Conservation (phyloP, 164 flowering plant species). For the Piper betle region DNA sequence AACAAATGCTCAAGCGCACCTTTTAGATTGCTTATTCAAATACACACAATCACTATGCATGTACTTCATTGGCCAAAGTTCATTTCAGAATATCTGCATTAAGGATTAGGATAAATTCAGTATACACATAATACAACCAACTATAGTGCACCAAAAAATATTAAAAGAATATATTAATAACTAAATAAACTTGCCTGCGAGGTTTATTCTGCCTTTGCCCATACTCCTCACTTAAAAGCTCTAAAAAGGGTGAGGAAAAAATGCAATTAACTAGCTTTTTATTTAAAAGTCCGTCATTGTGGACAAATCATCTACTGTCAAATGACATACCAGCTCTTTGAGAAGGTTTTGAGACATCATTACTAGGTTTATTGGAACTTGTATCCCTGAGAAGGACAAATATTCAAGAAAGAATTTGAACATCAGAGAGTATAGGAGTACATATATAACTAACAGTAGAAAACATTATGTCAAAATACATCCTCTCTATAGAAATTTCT, state of each 20-base stretch:
- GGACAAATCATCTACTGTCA: neutral
- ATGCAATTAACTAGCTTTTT: neutral
- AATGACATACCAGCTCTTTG: constrained; percentile 53
- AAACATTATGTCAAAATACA: too few relatives aligned
- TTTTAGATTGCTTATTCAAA: constrained; percentile 36
- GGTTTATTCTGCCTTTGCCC: constrained; percentile 87
- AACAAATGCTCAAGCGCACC: constrained; percentile 8
- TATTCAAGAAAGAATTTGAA: neutral
- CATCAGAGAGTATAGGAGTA: neutral
- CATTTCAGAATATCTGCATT: constrained; percentile 87
- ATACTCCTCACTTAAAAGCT: constrained; percentile 55
- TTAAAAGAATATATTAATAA: too few relatives aligned
- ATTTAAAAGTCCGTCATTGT: neutral
- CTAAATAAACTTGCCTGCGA: constrained; percentile 51
- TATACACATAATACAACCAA: neutral
- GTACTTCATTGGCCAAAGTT: constrained; percentile 73
- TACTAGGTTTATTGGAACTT: constrained; percentile 25
- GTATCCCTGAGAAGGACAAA: constrained; percentile 46
- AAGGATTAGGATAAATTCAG: neutral
- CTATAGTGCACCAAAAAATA: neutral
- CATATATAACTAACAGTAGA: too few relatives aligned
- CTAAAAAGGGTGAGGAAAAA: constrained; percentile 23
- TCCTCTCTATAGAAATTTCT: too few relatives aligned
- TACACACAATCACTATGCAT: constrained; percentile 17
- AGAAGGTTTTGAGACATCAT: constrained; percentile 38